Evolutionary conservation across 1,284 basidiomycete genomes (phyloP).

Genomic region (Marasmius tenuissimus): DNA sequence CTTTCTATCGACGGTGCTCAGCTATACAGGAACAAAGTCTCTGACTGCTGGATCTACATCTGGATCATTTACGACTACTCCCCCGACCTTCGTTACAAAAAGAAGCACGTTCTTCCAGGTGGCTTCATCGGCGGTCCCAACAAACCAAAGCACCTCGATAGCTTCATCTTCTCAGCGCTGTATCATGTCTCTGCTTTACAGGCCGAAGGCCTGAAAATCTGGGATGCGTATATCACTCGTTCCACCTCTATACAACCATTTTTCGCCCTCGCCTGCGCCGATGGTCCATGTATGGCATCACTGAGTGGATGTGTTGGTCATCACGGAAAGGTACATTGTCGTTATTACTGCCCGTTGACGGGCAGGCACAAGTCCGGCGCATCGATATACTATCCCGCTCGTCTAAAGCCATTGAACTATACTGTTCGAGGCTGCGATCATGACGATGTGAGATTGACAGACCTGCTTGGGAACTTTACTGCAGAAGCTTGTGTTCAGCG

Average conservation of each 20-base stretch:
- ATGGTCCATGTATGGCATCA: too few relatives aligned
- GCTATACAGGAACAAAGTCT: conserved; percentile 27
- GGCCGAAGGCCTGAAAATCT: conserved; percentile 15
- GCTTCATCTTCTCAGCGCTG: conserved; percentile 26
- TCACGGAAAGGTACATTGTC: conserved; percentile 20
- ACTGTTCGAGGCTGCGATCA: conserved; percentile 22
- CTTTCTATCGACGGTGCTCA: conserved; percentile 32
- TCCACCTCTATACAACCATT: too few relatives aligned
- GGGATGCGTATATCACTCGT: conserved; percentile 11
- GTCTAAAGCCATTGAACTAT: conserved; percentile 21
- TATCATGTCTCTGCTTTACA: conserved; percentile 19
- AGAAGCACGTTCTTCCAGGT: conserved; percentile 24
- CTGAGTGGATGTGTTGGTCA: too few relatives aligned
- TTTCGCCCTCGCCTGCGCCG: too few relatives aligned
- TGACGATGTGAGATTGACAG: conserved; percentile 13
- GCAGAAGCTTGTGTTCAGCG: background rate
- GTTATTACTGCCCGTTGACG: conserved; percentile 16
- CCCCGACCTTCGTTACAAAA: conserved; percentile 27
- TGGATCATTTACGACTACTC: conserved; percentile 28
- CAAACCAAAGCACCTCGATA: conserved; percentile 29
- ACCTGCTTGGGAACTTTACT: background rate
- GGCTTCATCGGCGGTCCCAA: conserved; percentile 29
- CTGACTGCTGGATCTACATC: conserved; percentile 31
- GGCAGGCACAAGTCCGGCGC: conserved; percentile 17
- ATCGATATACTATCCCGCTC: conserved; percentile 23